A percentile compares a stretch with the other conserved stretches of the same genome.
Conservation (phyloP, 129 eudicot species). For the Apium graveolens region DNA sequence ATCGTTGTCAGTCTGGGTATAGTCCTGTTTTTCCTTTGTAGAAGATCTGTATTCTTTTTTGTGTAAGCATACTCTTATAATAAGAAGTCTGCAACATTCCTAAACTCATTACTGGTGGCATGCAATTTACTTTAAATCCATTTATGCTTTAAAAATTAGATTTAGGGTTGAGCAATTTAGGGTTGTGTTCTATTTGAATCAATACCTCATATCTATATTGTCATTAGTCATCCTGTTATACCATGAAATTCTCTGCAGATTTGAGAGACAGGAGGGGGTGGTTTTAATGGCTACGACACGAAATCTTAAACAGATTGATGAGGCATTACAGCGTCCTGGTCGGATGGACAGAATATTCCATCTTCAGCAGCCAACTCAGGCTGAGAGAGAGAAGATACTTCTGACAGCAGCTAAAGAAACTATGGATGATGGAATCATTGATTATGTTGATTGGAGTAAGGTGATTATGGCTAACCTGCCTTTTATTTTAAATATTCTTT, state of each 20-base stretch:
- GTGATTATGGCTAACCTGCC: conserved; percentile 19
- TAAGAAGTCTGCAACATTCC: not conserved
- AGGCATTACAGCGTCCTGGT: conserved; percentile 92
- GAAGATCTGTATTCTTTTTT: not conserved
- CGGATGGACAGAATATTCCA: conserved; percentile 91
- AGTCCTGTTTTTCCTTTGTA: not conserved
- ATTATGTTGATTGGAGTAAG: conserved; percentile 82
- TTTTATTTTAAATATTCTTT: not conserved
- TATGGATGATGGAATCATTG: conserved; percentile 76
- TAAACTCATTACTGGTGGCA: not conserved
- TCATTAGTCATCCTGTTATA: conserved; percentile 7
- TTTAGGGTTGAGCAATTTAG: not conserved
- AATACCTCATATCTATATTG: not conserved
- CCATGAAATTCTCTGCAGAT: conserved; percentile 32
- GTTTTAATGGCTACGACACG: conserved; percentile 92
- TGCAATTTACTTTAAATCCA: not conserved
- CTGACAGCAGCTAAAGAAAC: conserved; percentile 65
- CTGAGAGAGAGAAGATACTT: conserved; percentile 76
- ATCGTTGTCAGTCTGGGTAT: not conserved
- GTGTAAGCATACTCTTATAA: not conserved
- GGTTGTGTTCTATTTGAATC: not conserved
- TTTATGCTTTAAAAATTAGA: not conserved
- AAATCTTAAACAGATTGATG: conserved; percentile 65
- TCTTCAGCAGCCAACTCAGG: conserved; percentile 78
- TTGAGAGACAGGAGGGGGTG: conserved; percentile 97